Conservation (phyloP, 2,329 filamentous ascomycete genomes). For the Orbilia quercus region DNA sequence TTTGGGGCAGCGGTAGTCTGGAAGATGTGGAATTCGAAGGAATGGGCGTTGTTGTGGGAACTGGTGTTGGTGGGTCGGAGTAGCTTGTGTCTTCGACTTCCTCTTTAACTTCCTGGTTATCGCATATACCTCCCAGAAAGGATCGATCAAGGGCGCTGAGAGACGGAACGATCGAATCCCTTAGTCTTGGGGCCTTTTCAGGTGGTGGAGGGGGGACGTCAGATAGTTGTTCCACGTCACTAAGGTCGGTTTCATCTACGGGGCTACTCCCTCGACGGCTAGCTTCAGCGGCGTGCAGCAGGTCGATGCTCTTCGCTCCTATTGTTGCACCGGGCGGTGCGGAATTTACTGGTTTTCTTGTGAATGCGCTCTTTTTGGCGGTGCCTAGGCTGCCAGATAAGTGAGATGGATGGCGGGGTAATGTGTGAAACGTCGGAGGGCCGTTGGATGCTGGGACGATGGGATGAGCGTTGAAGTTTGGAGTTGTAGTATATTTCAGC, state of each 20-base stretch:
- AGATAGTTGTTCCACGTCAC: slow-evolving; percentile 31
- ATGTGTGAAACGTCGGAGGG: slow-evolving; percentile 47
- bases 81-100: slow-evolving; percentile 14
- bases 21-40: slow-evolving; percentile 51
- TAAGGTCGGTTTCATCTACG: slow-evolving; percentile 14
- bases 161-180: slow-evolving; percentile 51
- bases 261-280: slow-evolving; percentile 29
- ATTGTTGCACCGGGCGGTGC: slow-evolving; percentile 25
- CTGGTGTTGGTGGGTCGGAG: slow-evolving; percentile 38
- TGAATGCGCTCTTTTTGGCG: slow-evolving; percentile 43
- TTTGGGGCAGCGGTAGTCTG: slow-evolving; percentile 37
- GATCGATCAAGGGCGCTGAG: slow-evolving; percentile 40
- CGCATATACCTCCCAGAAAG: slow-evolving; percentile 38
- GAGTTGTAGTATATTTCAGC: slow-evolving; percentile 52
- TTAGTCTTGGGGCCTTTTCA: slow-evolving; percentile 51
- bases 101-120: slow-evolving; percentile 22
- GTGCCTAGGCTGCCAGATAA: slow-evolving; percentile 12
- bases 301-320: slow-evolving; percentile 49
- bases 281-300: slow-evolving; percentile 38
- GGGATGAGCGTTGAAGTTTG: slow-evolving; percentile 53
- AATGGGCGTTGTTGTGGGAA: slow-evolving; percentile 38
- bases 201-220: slow-evolving; percentile 47
- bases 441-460: slow-evolving; percentile 41
- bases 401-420: slow-evolving; percentile 43
- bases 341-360: slow-evolving; percentile 51